phyloP scores from a whole-genome alignment of 345 rosid genomes.

The Lepidium aucheri region DNA sequence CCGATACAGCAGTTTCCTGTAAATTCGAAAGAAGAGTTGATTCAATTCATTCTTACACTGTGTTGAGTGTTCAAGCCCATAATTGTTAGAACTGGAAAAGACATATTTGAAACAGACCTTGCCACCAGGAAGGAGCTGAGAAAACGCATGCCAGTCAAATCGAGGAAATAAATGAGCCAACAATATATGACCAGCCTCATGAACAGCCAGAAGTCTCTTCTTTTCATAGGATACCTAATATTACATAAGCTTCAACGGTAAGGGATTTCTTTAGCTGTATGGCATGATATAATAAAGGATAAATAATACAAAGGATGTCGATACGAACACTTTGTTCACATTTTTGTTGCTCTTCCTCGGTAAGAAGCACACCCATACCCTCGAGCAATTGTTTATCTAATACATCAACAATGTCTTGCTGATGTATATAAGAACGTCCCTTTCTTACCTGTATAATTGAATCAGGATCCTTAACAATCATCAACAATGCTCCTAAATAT shows the following conservation, averaged over 20 bases:
- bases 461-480: constrained; percentile 1
- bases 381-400: constrained; percentile 93
- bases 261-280: background rate
- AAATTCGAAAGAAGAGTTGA: background rate
- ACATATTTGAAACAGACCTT: constrained; percentile 40
- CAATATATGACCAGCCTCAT: constrained; percentile 91
- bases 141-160: constrained; percentile 98
- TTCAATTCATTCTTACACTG: background rate
- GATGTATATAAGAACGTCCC: constrained; percentile 68
- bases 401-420: constrained; percentile 86
- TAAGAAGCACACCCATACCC: constrained; percentile 97
- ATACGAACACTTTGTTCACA: constrained; percentile 71
- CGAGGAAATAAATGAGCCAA: constrained; percentile 95
- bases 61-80: background rate
- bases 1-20: constrained; percentile 93
- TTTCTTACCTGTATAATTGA: constrained; percentile 64
- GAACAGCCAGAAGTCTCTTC: constrained; percentile 87
- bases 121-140: constrained; percentile 98
- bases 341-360: constrained; percentile 95
- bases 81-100: background rate
- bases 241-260: constrained; percentile 15
- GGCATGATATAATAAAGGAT: background rate
- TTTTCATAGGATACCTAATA: constrained; percentile 71
- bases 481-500: background rate
- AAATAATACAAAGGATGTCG: background rate